Evolutionary conservation across 2,329 filamentous ascomycete genomes (phyloP).

Genomic region (Aspergillus alliaceus): DNA sequence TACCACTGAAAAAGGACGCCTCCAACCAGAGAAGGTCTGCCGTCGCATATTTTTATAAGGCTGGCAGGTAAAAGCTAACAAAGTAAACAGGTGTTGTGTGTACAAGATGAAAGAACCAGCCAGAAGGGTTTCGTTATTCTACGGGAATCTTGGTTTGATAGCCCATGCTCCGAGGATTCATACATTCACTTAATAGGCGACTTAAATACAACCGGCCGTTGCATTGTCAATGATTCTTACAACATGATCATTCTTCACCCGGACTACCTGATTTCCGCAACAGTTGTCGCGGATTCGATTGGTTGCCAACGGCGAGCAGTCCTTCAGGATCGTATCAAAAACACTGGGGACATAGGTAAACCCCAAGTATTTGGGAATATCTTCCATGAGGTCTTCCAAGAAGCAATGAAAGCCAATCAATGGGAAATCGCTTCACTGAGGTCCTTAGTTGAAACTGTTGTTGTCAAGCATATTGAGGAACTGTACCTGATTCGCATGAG

Average conservation of each 20-base stretch:
- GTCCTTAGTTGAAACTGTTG: slow-evolving; percentile 64
- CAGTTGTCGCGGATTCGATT: slow-evolving; percentile 95
- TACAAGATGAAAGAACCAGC: slow-evolving; percentile 74
- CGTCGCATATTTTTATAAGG: not conserved
- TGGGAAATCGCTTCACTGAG: slow-evolving; percentile 74
- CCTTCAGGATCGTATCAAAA: slow-evolving; percentile 91
- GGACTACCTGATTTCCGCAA: slow-evolving; percentile 92
- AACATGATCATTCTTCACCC: slow-evolving; percentile 91
- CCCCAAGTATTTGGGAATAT: slow-evolving; percentile 90
- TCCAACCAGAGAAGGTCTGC: slow-evolving; percentile 69
- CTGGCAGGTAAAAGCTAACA: slow-evolving; percentile 18
- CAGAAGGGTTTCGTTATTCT: slow-evolving; percentile 69
- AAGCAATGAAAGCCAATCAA: slow-evolving; percentile 76
- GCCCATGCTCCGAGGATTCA: slow-evolving; percentile 69
- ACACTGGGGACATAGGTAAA: slow-evolving; percentile 74
- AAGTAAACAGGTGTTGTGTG: slow-evolving; percentile 66
- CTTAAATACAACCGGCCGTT: slow-evolving; percentile 69
- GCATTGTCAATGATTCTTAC: slow-evolving; percentile 77
- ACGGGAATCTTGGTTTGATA: slow-evolving; percentile 84
- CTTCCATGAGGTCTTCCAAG: slow-evolving; percentile 92
- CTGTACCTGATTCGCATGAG: slow-evolving; percentile 83
- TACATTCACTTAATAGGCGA: slow-evolving; percentile 85
- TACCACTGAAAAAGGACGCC: slow-evolving; percentile 60
- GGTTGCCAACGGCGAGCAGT: slow-evolving; percentile 87
- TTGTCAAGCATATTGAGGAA: slow-evolving; percentile 81